Evolutionary conservation across 2,329 filamentous ascomycete genomes (phyloP).

Genomic region (Madurella mycetomatis): DNA sequence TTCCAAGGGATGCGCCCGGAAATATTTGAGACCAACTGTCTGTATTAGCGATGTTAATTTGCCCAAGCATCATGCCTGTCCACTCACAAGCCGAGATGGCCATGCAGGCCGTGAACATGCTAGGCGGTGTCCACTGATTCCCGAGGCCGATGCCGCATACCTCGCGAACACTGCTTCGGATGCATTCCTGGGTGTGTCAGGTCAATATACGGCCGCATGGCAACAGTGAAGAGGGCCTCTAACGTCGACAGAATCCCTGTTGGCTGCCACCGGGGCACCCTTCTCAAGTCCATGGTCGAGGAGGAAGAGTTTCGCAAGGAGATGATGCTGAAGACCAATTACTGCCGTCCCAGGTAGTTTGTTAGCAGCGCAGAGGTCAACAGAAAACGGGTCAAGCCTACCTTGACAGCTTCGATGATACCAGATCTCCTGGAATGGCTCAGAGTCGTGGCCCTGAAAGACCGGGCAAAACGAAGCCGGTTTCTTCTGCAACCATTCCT

Average conservation of each 20-base stretch:
- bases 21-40: slow-evolving; percentile 8
- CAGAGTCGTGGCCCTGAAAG: slow-evolving; percentile 30
- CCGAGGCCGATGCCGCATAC: slow-evolving; percentile 56
- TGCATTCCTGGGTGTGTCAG: slow-evolving; percentile 35
- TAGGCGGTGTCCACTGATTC: slow-evolving; percentile 52
- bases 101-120: slow-evolving; percentile 53
- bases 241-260: slow-evolving; percentile 18
- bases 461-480: slow-evolving; percentile 53
- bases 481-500: slow-evolving; percentile 43
- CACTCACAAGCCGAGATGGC: slow-evolving; percentile 49
- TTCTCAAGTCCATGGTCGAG: slow-evolving; percentile 50
- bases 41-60: not conserved
- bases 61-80: not conserved
- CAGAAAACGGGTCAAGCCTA: slow-evolving; percentile 26
- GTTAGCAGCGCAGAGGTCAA: not conserved
- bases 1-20: not conserved
- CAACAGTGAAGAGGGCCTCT: not conserved
- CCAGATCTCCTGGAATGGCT: slow-evolving; percentile 54
- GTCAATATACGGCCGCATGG: not conserved
- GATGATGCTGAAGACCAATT: slow-evolving; percentile 56
- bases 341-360: slow-evolving; percentile 33
- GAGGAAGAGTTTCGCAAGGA: slow-evolving; percentile 54
- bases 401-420: slow-evolving; percentile 53
- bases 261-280: slow-evolving; percentile 23
- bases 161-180: slow-evolving; percentile 45